phyloP scores from a whole-genome alignment of 441 rosid species.

The Corymbia calophylla region DNA sequence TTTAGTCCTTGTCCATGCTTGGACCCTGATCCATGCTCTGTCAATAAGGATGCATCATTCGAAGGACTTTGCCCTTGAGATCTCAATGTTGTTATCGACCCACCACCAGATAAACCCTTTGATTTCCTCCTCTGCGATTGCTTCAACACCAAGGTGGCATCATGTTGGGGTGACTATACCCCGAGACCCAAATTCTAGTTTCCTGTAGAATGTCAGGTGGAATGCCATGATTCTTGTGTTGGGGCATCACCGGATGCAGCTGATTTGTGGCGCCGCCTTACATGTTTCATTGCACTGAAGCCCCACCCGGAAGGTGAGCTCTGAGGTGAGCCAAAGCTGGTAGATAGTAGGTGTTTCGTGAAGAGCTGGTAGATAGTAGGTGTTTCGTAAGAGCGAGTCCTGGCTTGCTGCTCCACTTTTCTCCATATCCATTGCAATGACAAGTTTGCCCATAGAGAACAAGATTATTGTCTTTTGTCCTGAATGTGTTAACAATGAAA shows the following conservation, averaged over 20 bases:
- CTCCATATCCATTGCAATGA: background rate
- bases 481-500: background rate
- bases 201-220: constrained; percentile 17
- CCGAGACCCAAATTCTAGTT: constrained; percentile 11
- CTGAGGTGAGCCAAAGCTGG: constrained; percentile 4
- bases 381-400: constrained; percentile 7
- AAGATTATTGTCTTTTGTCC: background rate
- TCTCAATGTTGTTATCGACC: constrained; percentile 18
- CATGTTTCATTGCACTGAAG: constrained; percentile 19
- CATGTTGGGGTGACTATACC: constrained; percentile 24
- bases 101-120: constrained; percentile 29
- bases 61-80: constrained; percentile 16
- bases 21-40: constrained; percentile 4
- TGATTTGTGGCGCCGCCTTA: constrained; percentile 27
- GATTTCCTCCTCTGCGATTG: constrained; percentile 40
- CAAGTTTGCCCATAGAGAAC: background rate
- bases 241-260: constrained; percentile 27
- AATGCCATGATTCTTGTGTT: constrained; percentile 12
- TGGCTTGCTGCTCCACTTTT: background rate
- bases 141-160: constrained; percentile 19
- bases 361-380: constrained; percentile 15
- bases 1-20: constrained; percentile 2
- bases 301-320: constrained; percentile 21
- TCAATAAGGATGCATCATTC: background rate
- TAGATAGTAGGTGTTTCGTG: constrained; percentile 24